Percentiles rank a stretch among this genome's conserved stretches.
phyloP scores from a whole-genome alignment of 202 grass and related monocot species.

The Alloteropsis angusta region DNA sequence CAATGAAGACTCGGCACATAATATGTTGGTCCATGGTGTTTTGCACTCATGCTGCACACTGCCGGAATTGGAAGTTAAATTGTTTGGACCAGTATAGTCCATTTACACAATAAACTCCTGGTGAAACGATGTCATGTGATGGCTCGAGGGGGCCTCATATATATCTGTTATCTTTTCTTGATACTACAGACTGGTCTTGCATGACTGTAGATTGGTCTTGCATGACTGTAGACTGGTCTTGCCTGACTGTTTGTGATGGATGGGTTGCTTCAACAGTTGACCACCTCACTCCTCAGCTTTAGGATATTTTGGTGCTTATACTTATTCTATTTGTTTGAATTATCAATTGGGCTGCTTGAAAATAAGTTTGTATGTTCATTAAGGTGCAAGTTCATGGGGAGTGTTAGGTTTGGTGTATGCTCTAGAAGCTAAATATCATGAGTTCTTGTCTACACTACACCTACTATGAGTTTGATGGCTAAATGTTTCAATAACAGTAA shows the following conservation, averaged over 20 bases:
- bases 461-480: not conserved
- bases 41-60: not conserved
- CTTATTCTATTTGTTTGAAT: not conserved
- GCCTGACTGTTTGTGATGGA: no score
- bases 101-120: not conserved
- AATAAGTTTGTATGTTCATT: not conserved
- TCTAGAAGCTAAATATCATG: not conserved
- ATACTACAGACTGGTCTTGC: not conserved
- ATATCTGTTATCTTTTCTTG: not conserved
- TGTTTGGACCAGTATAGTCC: not conserved
- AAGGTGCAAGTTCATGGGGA: not conserved
- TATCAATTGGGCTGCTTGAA: conserved; percentile 8
- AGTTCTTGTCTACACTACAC: not conserved
- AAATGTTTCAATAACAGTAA: conserved; percentile 37
- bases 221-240: no score
- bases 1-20: not conserved
- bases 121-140: not conserved
- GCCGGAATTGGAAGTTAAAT: not conserved
- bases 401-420: not conserved
- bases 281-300: not conserved
- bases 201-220: no score
- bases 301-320: not conserved
- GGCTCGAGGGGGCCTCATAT: not conserved
- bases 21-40: not conserved
- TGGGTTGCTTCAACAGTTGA: not conserved